Evolutionary conservation across 805 yeast species (phyloP).

Genomic region (Pichia phayaonensis): DNA sequence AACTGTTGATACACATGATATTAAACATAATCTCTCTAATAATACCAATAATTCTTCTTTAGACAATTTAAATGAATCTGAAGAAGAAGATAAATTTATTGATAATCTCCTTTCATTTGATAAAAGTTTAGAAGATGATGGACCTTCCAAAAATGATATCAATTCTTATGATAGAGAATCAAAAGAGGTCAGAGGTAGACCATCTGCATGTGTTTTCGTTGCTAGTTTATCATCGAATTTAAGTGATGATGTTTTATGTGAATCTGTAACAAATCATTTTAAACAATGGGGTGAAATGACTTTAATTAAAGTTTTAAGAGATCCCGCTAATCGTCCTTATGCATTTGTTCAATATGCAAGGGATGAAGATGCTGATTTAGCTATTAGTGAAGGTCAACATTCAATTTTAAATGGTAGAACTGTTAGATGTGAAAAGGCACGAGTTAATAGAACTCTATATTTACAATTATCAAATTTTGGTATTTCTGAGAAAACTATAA

Average conservation of each 20-base stretch:
- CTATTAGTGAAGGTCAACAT: slow-evolving; percentile 63
- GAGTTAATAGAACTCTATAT: slow-evolving; percentile 80
- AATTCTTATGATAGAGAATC: slow-evolving; percentile 12
- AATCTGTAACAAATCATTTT: slow-evolving; percentile 64
- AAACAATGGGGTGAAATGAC: slow-evolving; percentile 62
- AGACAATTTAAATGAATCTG: not conserved
- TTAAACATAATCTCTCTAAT: not conserved
- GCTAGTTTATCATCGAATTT: slow-evolving; percentile 68
- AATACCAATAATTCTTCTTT: not conserved
- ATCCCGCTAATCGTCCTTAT: slow-evolving; percentile 76
- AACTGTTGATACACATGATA: not conserved
- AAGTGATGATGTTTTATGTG: slow-evolving; percentile 64
- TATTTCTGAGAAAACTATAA: slow-evolving; percentile 27
- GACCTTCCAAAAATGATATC: not conserved
- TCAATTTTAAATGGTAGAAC: slow-evolving; percentile 63
- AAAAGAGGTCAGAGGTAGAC: slow-evolving; percentile 43
- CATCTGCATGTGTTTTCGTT: slow-evolving; percentile 83
- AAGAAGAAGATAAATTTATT: slow-evolving; percentile 1
- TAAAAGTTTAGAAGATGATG: not conserved
- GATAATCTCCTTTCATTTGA: not conserved
- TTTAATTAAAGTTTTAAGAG: slow-evolving; percentile 76
- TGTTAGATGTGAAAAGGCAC: slow-evolving; percentile 84
- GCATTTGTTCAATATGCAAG: slow-evolving; percentile 83
- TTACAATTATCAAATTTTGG: slow-evolving; percentile 33
- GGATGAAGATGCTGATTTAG: slow-evolving; percentile 61